A percentile compares a stretch with the other conserved stretches of the same genome.
Conservation (phyloP, 2,329 filamentous ascomycete genomes). For the Zalaria sp. region DNA sequence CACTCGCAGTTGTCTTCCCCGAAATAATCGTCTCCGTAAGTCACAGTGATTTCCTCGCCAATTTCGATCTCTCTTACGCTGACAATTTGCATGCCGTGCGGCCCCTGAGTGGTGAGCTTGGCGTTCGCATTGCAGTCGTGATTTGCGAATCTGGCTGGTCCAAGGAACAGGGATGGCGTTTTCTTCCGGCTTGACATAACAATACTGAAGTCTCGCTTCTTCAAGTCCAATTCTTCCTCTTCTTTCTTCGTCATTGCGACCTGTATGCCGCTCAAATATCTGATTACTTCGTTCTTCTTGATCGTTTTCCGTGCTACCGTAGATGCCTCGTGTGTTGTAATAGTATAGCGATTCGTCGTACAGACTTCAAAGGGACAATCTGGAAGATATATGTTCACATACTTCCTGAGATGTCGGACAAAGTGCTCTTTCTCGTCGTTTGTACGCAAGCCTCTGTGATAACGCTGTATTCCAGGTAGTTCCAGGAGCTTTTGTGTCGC, state of each 20-base stretch:
- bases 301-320: conserved; percentile 71
- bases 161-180: conserved; percentile 80
- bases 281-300: conserved; percentile 70
- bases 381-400: conserved; percentile 82
- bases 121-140: conserved; percentile 95
- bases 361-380: conserved; percentile 93
- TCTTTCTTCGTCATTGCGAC: conserved; percentile 88
- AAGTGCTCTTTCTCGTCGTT: conserved; percentile 79
- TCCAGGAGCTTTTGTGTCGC: conserved; percentile 62
- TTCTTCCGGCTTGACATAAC: conserved; percentile 89
- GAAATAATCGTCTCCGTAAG: conserved; percentile 92
- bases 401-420: conserved; percentile 69
- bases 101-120: conserved; percentile 66
- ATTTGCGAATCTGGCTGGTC: conserved; percentile 90
- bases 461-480: conserved; percentile 61
- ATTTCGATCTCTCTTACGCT: conserved; percentile 67
- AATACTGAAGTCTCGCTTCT: conserved; percentile 90
- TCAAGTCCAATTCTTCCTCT: conserved; percentile 64
- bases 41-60: conserved; percentile 93
- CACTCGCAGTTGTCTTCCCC: conserved; percentile 92
- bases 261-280: conserved; percentile 81
- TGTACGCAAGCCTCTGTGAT: conserved; percentile 51
- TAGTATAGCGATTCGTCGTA: conserved; percentile 87
- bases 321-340: conserved; percentile 76
- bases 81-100: conserved; percentile 81